These are phyloP conservation scores for Kernera saxatilis DNA, from an alignment of 345 rosid species.

Conservation along the genomic window DNA sequence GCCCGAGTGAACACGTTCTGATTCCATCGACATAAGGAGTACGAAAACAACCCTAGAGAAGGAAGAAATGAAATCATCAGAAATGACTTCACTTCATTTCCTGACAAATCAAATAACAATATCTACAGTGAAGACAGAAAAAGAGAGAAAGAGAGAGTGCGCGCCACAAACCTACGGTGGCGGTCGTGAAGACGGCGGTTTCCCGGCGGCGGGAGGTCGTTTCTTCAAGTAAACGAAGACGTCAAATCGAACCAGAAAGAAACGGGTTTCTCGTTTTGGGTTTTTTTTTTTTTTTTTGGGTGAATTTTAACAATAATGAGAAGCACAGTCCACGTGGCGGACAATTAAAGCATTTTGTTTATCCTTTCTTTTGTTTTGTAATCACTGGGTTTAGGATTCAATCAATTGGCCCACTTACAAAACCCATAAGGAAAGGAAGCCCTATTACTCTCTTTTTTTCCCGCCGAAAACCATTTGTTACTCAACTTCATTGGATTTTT, in stretches of 20 bases:
- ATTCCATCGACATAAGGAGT: conserved; percentile 18
- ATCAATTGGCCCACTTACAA: conserved; percentile 8
- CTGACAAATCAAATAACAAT: neutral
- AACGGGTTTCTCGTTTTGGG: conserved; percentile 18
- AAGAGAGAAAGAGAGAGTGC: neutral
- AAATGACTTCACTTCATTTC: neutral
- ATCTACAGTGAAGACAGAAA: neutral
- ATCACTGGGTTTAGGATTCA: neutral
- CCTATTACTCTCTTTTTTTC: neutral
- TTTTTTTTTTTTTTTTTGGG: neutral
- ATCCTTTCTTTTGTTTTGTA: neutral
- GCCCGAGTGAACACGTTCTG: neutral
- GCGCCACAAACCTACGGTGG: conserved; percentile 7
- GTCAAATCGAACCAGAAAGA: conserved; percentile 26
- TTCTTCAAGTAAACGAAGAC: conserved; percentile 24
- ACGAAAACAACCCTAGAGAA: conserved; percentile 25
- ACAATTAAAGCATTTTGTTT: neutral
- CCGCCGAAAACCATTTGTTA: neutral
- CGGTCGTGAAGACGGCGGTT: neutral
- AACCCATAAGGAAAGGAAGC: neutral
- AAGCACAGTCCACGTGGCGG: conserved; percentile 16
- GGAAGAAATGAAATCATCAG: neutral
- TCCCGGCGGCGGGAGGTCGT: conserved; percentile 28
- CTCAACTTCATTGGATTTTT: neutral
- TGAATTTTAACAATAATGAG: neutral